A percentile compares a stretch with the other conserved stretches of the same genome.
Conservation (phyloP, 2,329 filamentous ascomycete genomes). For the Fusarium buharicum region DNA sequence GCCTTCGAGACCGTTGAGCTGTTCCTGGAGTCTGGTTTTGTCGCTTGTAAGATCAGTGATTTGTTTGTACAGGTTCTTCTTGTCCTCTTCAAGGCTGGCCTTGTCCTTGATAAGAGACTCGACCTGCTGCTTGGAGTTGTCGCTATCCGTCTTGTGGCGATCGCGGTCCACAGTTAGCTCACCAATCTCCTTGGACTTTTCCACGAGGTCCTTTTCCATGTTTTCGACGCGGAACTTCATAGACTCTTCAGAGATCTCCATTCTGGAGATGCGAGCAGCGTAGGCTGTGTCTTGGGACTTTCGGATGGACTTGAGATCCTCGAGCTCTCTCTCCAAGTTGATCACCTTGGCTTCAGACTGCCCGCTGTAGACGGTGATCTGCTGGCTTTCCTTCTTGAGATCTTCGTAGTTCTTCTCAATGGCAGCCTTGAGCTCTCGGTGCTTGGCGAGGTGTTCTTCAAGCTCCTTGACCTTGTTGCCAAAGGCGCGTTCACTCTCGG, state of each 20-base stretch:
- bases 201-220: conserved; percentile 41
- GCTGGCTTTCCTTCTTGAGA: conserved; percentile 40
- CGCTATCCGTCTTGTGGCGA: conserved; percentile 33
- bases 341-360: conserved; percentile 42
- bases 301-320: conserved; percentile 40
- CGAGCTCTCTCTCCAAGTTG: conserved; percentile 44
- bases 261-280: conserved; percentile 39
- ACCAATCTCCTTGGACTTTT: conserved; percentile 41
- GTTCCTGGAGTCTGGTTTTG: conserved; percentile 32
- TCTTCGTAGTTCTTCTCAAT: conserved; percentile 44
- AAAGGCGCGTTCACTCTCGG: conserved; percentile 35
- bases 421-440: conserved; percentile 41
- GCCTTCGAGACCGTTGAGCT: conserved; percentile 35
- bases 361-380: conserved; percentile 17
- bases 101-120: conserved; percentile 39
- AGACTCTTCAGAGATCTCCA: conserved; percentile 46
- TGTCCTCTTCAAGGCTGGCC: conserved; percentile 38
- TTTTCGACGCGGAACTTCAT: conserved; percentile 41
- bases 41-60: conserved; percentile 33
- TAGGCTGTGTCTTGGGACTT: conserved; percentile 44
- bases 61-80: conserved; percentile 35
- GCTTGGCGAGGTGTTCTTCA: conserved; percentile 41
- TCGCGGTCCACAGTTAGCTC: conserved; percentile 42
- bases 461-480: conserved; percentile 44
- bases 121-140: conserved; percentile 33